Percentiles rank a stretch among this genome's conserved stretches.
phyloP scores from a whole-genome alignment of 306 rosid species.

The Cyclanthera cordifolia region DNA sequence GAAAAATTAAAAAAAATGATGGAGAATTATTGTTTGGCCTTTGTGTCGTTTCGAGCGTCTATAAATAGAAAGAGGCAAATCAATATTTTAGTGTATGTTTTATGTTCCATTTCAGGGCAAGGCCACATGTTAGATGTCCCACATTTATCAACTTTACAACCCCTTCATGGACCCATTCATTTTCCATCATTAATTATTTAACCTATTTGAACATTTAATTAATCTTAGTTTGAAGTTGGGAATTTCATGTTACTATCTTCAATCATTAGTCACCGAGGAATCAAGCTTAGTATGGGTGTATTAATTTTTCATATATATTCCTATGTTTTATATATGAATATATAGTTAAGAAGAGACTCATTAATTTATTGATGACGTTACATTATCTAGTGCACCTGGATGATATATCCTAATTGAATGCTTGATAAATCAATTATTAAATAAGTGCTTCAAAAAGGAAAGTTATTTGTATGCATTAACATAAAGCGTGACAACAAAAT shows the following conservation, averaged over 20 bases:
- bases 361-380: neutral
- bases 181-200: neutral
- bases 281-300: neutral
- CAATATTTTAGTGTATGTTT: neutral
- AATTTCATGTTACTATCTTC: neutral
- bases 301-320: neutral
- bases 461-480: neutral
- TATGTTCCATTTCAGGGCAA: constrained; percentile 4
- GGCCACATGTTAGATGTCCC: constrained; percentile 3
- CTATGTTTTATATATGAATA: neutral
- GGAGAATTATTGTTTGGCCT: neutral
- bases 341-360: neutral
- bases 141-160: constrained; percentile 1
- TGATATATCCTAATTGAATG: constrained; percentile 8
- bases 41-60: neutral
- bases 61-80: constrained; percentile 1
- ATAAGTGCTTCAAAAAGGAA: constrained; percentile 2
- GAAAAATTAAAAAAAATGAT: neutral
- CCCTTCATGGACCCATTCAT: neutral
- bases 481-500: constrained; percentile 11
- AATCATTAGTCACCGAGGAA: neutral
- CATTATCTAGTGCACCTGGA: neutral
- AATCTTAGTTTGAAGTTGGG: neutral
- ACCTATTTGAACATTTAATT: too few species aligned
- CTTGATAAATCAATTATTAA: neutral